Base-by-base conservation (phyloP, 2,329 filamentous ascomycete species). In the Neonectria neomacrospora region DNA sequence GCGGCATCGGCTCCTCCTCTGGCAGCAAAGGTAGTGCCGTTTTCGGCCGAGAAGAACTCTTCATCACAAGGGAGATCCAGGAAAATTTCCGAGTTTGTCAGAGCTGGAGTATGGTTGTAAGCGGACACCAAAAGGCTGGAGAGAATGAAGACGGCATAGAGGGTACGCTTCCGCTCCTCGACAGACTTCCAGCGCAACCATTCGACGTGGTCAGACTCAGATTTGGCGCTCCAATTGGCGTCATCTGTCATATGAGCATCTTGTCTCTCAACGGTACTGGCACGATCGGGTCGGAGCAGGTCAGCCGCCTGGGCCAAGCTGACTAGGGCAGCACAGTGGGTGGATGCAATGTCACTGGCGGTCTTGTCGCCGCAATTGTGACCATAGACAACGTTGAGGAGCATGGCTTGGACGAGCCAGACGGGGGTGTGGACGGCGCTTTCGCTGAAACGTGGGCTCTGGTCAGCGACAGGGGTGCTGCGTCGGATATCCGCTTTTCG, bases 341-440 rank as follows among this genome's bases (percentile, higher is more conserved):
- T 97, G 67, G 91, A 94, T 1, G 95, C 95, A 73, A 97, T 96
- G 75, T 97, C 94, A 64, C 92, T 93, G 22, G 93, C 91, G 57
- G 89, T 90, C 80, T 96, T 95, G 76, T 98, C 95, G 39, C 92
- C 93, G 76, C 94, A 97, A 70, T 97, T 96, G 77, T 97, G 93
- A 14, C 95, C 95, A 75, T 97, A 98, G 16, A 97, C 92, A 39
- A 98, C 92, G 75, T 97, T 98, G 54, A 99, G 85, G 9, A 98
- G 83, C 95, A 98, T 98, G 0, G 95, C 93, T 78, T 98, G 96
- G 16, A 98, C 94, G 26, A 99, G 85, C 94, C 95, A 98, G 42
- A 97, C 85, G 0, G 95, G 95, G 2, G 94, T 95, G 69, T 93
- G 89, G 41, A 89, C 86, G 16, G 88, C 84, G 53, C 85, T 85